phyloP scores from a whole-genome alignment of 1,284 basidiomycete species.

The Cutaneotrichosporon sp. region DNA sequence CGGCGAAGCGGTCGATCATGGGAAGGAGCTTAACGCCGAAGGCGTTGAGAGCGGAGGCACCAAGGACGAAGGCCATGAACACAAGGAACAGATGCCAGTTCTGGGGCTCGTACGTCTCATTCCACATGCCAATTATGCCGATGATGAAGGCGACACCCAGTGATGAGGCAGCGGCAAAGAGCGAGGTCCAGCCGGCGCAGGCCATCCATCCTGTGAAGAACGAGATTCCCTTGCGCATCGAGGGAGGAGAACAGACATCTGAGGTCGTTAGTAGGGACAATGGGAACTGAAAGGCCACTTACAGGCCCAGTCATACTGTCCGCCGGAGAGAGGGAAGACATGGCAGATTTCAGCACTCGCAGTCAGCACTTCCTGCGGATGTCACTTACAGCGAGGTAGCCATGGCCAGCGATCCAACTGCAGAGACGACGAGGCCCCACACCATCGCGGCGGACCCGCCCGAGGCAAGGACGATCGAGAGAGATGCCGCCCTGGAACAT shows the following conservation, averaged over 20 bases:
- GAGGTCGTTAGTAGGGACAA: not conserved
- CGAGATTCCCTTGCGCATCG: constrained; percentile 4
- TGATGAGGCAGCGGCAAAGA: constrained; percentile 39
- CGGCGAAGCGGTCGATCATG: constrained; percentile 24
- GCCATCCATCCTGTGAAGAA: constrained; percentile 17
- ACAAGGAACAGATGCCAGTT: constrained; percentile 17
- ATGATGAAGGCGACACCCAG: constrained; percentile 27
- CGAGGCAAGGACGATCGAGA: constrained; percentile 29
- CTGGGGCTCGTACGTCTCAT: constrained; percentile 1
- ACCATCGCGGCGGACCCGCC: constrained; percentile 41
- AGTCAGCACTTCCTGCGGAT: not conserved
- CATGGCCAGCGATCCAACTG: constrained; percentile 29
- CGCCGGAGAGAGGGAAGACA: constrained; percentile 24
- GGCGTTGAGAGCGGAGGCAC: constrained; percentile 13
- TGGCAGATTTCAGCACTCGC: constrained; percentile 16
- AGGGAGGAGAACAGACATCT: constrained; percentile 7
- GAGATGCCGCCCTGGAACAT: constrained; percentile 7
- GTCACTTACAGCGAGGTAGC: constrained; percentile 23
- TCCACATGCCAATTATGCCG: constrained; percentile 20
- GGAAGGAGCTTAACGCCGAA: constrained; percentile 16
- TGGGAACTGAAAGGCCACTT: not conserved
- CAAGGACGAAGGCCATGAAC: constrained; percentile 6
- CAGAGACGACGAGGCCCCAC: constrained; percentile 41
- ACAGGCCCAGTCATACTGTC: constrained; percentile 42
- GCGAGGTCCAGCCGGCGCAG: constrained; percentile 43